Evolutionary conservation across 768 basidiomycete species (phyloP).

Genomic region (Tephrocybe sp.): DNA sequence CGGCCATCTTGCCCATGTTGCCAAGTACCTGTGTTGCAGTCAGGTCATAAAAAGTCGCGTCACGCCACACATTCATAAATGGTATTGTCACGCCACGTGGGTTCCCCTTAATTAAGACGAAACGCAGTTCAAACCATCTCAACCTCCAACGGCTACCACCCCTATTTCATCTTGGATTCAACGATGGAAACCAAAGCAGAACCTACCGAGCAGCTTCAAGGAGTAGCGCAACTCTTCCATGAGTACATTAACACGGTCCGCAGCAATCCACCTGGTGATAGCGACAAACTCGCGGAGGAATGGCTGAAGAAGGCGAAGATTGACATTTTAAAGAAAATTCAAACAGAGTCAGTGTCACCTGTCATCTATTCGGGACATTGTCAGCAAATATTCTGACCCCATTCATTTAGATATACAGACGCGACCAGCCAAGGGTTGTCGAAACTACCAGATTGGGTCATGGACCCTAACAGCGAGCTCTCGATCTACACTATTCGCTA

Average conservation of each 20-base stretch:
- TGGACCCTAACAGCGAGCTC: background rate
- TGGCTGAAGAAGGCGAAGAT: background rate
- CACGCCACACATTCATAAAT: too few species aligned
- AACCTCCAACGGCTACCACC: too few species aligned
- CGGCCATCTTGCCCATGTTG: slow-evolving; percentile 53
- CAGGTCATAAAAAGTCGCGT: too few species aligned
- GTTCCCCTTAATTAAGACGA: too few species aligned
- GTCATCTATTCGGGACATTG: background rate
- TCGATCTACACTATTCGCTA: background rate
- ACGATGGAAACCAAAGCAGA: too few species aligned
- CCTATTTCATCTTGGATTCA: background rate
- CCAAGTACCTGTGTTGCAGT: too few species aligned
- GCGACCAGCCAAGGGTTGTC: background rate
- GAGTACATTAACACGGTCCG: background rate
- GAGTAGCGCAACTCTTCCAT: background rate
- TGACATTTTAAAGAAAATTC: background rate
- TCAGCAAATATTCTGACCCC: background rate
- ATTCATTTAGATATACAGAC: background rate
- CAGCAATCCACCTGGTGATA: background rate
- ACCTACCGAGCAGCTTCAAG: background rate
- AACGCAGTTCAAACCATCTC: too few species aligned
- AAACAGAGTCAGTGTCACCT: background rate
- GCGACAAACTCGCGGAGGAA: background rate
- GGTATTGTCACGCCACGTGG: too few species aligned
- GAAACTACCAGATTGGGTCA: slow-evolving; percentile 1